phyloP scores from a whole-genome alignment of 305 asterid genomes.

The Solanum hybrid region DNA sequence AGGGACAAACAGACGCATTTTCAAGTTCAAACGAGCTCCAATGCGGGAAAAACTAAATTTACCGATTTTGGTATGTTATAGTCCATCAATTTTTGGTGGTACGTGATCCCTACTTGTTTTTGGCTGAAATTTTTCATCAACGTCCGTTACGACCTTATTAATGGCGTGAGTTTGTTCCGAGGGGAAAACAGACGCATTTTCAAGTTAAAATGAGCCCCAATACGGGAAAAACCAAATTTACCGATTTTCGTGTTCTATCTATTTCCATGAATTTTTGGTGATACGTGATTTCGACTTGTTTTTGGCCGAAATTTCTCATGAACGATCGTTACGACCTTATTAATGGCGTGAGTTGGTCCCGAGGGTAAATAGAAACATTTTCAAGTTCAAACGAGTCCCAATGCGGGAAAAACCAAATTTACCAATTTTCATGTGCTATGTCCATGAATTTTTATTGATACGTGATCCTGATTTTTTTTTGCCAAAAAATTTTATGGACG shows the following conservation, averaged over 20 bases:
- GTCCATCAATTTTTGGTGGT: background rate
- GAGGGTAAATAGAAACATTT: too few relatives aligned
- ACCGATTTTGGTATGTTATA: background rate
- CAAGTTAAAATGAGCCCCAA: background rate
- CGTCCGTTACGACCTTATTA: background rate
- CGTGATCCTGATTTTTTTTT: too few relatives aligned
- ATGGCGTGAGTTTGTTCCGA: background rate
- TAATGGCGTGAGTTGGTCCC: too few relatives aligned
- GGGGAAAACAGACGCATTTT: background rate
- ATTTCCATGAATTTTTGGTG: background rate
- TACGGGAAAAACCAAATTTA: too few relatives aligned
- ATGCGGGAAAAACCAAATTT: too few relatives aligned
- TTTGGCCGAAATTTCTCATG: too few relatives aligned
- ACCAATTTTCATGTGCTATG: too few relatives aligned
- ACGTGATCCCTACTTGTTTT: background rate
- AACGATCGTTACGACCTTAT: too few relatives aligned
- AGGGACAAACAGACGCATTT: background rate
- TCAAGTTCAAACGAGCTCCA: background rate
- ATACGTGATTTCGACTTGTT: background rate
- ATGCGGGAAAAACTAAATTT: background rate
- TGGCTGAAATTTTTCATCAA: too few relatives aligned
- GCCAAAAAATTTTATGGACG: too few relatives aligned
- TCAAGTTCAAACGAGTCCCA: too few relatives aligned
- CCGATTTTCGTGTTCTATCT: accelerated
- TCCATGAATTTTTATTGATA: too few relatives aligned